These are phyloP conservation scores for Ophiostoma montium DNA, from an alignment of 2,329 filamentous ascomycete species.

Conservation along the genomic window DNA sequence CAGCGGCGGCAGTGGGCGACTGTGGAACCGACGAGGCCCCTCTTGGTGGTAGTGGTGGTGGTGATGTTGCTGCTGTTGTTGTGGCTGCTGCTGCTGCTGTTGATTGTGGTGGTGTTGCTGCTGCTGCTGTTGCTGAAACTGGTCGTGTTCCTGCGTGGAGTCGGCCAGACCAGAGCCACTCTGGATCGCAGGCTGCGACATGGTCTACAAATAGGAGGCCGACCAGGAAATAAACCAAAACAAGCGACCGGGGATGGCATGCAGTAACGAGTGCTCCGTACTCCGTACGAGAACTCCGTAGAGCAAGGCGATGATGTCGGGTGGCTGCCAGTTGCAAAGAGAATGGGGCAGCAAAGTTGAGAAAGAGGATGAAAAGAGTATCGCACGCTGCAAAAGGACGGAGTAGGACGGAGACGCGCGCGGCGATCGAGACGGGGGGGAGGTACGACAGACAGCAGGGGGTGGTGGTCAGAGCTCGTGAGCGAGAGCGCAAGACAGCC, in stretches of 20 bases:
- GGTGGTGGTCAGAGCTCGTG: slow-evolving; percentile 21
- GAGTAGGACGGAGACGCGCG: not conserved
- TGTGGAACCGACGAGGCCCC: not conserved
- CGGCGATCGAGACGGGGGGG: not conserved
- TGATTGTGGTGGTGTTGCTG: not conserved
- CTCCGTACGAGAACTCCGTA: too few species aligned
- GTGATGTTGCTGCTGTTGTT: not conserved
- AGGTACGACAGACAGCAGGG: slow-evolving; percentile 7
- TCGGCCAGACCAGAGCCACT: slow-evolving; percentile 23
- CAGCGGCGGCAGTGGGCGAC: too few species aligned
- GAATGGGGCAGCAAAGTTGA: slow-evolving; percentile 1
- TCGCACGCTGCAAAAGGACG: not conserved
- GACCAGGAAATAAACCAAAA: slow-evolving; percentile 6
- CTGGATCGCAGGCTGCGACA: slow-evolving; percentile 39
- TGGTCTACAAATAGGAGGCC: slow-evolving; percentile 25
- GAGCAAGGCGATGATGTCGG: slow-evolving; percentile 3
- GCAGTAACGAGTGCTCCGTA: not conserved
- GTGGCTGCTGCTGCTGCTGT: not conserved
- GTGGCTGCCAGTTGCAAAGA: slow-evolving; percentile 19
- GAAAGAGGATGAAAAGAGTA: not conserved
- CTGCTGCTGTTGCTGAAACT: not conserved
- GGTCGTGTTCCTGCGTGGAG: not conserved
- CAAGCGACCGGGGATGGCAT: not conserved
- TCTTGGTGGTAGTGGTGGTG: not conserved
- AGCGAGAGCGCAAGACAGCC: slow-evolving; percentile 19